A percentile compares a stretch with the other conserved stretches of the same genome.
Conservation (phyloP, 768 basidiomycete species). For the Pisolithus tinctorius region DNA sequence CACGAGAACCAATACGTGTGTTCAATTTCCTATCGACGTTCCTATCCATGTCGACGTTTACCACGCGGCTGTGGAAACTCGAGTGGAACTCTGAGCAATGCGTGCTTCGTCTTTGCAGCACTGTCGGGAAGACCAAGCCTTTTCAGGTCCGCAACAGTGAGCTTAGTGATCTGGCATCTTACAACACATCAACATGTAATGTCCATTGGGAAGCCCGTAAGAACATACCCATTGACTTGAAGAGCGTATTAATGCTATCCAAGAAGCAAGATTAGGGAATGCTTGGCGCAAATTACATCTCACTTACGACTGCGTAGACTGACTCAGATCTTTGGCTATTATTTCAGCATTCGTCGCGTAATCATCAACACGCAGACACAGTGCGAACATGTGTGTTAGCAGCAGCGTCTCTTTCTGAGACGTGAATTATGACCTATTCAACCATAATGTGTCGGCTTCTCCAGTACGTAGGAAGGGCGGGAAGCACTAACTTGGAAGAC, state of each 20-base stretch:
- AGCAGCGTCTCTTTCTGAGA: too few species aligned
- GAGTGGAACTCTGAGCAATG: conserved; percentile 69
- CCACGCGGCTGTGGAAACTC: conserved; percentile 66
- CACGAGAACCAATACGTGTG: neutral
- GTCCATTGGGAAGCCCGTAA: neutral
- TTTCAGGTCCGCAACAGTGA: conserved; percentile 58
- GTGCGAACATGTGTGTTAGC: conserved; percentile 71
- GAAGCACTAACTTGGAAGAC: conserved; percentile 48
- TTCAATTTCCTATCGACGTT: too few species aligned
- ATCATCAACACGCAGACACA: conserved; percentile 74
- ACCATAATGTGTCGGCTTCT: neutral
- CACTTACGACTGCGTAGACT: conserved; percentile 58
- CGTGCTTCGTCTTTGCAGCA: conserved; percentile 60
- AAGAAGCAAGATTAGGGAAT: conserved; percentile 1
- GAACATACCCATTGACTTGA: conserved; percentile 62
- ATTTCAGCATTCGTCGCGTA: conserved; percentile 63
- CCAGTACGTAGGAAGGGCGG: neutral
- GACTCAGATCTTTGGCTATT: conserved; percentile 69
- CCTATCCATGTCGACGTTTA: conserved; percentile 23
- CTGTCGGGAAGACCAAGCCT: conserved; percentile 60
- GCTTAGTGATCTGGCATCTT: conserved; percentile 68
- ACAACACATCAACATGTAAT: conserved; percentile 2
- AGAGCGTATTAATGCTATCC: conserved; percentile 54
- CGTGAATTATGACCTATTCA: conserved; percentile 36
- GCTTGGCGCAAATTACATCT: neutral